These are phyloP conservation scores for Blastobotrys apis DNA, from an alignment of 1,139 yeast genomes.

Conservation along the genomic window DNA sequence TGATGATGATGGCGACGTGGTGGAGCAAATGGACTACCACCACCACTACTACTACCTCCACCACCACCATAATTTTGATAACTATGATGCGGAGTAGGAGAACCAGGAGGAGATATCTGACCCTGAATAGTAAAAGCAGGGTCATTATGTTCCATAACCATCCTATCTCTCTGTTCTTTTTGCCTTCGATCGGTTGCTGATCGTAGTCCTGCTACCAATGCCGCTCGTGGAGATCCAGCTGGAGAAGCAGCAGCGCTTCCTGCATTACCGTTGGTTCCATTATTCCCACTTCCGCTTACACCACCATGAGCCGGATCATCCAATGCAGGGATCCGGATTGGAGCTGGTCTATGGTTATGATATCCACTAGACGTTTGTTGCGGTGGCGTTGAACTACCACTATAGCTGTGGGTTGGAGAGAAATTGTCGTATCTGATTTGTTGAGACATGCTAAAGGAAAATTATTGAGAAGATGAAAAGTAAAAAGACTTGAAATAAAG, in stretches of 20 bases:
- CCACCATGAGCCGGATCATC: conserved; percentile 17
- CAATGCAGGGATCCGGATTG: conserved; percentile 23
- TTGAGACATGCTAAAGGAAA: conserved; percentile 1
- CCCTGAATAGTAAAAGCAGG: conserved; percentile 14
- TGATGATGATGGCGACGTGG: background rate
- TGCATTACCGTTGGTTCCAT: background rate
- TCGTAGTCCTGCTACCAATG: conserved; percentile 32
- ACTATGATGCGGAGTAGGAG: conserved; percentile 16
- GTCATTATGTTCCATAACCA: conserved; percentile 5
- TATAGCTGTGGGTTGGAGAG: no score
- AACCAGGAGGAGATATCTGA: conserved; percentile 16
- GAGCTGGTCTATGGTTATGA: conserved; percentile 20
- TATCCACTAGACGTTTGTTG: conserved; percentile 1
- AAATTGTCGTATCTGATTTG: background rate
- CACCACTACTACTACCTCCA: background rate
- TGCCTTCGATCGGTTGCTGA: conserved; percentile 35
- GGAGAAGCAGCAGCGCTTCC: conserved; percentile 1
- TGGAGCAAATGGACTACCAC: background rate
- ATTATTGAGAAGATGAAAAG: no score
- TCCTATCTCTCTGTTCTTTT: conserved; percentile 20
- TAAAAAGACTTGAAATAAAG: no score
- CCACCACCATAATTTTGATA: conserved; percentile 2
- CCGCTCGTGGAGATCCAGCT: conserved; percentile 27
- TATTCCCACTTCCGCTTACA: background rate
- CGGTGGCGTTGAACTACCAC: conserved; percentile 1